These are phyloP conservation scores for Capsaspora owczarzaki DNA, from an alignment of 78 protist genomes.

Conservation along the genomic window DNA sequence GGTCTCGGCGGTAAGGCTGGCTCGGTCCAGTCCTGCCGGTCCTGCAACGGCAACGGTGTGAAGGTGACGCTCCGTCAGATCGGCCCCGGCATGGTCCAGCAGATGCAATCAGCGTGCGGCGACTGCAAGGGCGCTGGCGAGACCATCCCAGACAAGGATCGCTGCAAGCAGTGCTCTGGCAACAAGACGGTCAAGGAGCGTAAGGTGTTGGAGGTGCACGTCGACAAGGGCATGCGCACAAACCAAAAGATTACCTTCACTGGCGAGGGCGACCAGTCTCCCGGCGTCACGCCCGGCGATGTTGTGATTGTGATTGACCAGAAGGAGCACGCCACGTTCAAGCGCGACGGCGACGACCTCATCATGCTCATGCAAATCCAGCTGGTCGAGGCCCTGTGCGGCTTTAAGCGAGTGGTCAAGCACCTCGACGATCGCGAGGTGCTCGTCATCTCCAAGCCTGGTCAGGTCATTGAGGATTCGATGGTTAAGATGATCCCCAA, in stretches of 20 bases:
- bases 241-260: slow-evolving; percentile 77
- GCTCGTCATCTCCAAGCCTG: slow-evolving; percentile 48
- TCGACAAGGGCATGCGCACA: slow-evolving; percentile 86
- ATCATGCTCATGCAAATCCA: slow-evolving; percentile 59
- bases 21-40: slow-evolving; percentile 11
- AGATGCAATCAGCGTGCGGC: slow-evolving; percentile 60
- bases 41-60: slow-evolving; percentile 79
- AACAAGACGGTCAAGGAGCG: slow-evolving; percentile 62
- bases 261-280: slow-evolving; percentile 86
- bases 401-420: slow-evolving; percentile 63
- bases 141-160: slow-evolving; percentile 51
- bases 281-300: slow-evolving; percentile 87
- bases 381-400: slow-evolving; percentile 86
- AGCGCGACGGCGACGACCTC: slow-evolving; percentile 81
- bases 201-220: slow-evolving; percentile 76
- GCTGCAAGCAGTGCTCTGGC: slow-evolving; percentile 78
- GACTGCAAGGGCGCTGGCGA: slow-evolving; percentile 80
- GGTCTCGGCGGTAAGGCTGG: slow-evolving; percentile 55
- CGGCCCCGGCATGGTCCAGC: slow-evolving; percentile 88
- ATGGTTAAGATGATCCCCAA: slow-evolving; percentile 55
- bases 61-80: slow-evolving; percentile 57
- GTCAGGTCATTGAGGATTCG: slow-evolving; percentile 26
- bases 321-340: slow-evolving; percentile 75
- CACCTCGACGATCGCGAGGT: slow-evolving; percentile 86
- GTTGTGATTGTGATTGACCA: slow-evolving; percentile 78